Evolutionary conservation across 768 basidiomycete species (phyloP), one percentile per base, ranked within the genome.

Genomic region (Lentinula detonsa): DNA sequence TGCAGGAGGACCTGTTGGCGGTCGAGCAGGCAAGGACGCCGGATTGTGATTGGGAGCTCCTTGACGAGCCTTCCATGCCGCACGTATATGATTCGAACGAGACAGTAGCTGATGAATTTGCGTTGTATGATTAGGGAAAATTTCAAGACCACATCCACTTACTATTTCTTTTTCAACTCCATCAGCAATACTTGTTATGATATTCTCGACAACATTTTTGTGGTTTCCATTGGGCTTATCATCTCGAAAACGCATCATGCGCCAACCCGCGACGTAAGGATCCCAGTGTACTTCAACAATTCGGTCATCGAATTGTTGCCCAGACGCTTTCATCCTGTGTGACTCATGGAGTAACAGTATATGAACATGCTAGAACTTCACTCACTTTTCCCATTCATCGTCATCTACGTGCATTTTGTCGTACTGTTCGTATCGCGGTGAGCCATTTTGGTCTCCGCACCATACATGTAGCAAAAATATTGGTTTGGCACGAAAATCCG

Each of bases 231-330:
- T 75, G 3, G 85, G 89, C 72, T 99, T 99, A 73, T 99, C 97
- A 67, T 96, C 87, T 67, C 97, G 75, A 71, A 96, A 95, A 50
- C 97, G 85, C 85, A 98, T 87, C 83, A 94, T 86, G 61, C 85
- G 85, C 95, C 95, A 98, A 50, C 79, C 76, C 34, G 80, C 80
- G 28, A 75, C 66, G n/a, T 65, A 70, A 6, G 80, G 61, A 66
- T 96, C 90, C 96, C 97, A 98, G 64, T 87, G 85, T 16, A 96
- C 95, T 72, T 99, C 97, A 18, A 98, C 88, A 42, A 98, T 83
- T 10, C 96, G 85, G 72, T 98, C 95, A 68, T 99, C 96, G 64
- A 88, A 76, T 71, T 98, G 96, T 69, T 95, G 90, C 6, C 88
- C 86, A 1, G 85, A 82, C 4, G 75, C 73, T 69, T 98, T 98